Evolutionary conservation across 2,329 filamentous ascomycete genomes (phyloP), one percentile per base, ranked within the genome.

Genomic region (Fusarium foetens): DNA sequence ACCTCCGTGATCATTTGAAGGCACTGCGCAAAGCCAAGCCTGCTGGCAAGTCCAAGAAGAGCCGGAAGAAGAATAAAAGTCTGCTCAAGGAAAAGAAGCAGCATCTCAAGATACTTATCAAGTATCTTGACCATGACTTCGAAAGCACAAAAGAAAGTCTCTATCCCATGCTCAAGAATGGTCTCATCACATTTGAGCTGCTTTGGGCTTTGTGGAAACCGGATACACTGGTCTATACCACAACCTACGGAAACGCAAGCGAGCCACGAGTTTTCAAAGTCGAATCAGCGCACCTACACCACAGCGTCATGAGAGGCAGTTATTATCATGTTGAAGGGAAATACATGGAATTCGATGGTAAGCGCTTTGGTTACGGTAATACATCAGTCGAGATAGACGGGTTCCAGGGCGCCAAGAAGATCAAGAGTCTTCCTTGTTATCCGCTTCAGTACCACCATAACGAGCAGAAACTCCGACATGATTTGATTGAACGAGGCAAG

Each of bases 121-220:
- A 89, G 61, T 96, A 94, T 75, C 84, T 96, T n/a, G 91, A 95
- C 74, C 89, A 91, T 67, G 95, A 97, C 80, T 97, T 94, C 76
- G 89, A 90, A 3, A 87, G 93, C 23, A 90, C 87, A 38, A 95
- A 95, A 79, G 93, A 94, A 41, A 87, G 91, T 4, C 86, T 97
- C 1, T 92, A 94, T 73, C 93, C 94, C 0, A 89, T 97, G 82
- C 85, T 97, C 4, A 89, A 94, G 71, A 92, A 91, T 36, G 93
- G 94, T 13, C 90, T 94, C 48, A 97, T 97, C 79, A 97, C 94
- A 0, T 97, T 95, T 75, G 94, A 97, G 63, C 86, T 97, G 5
- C 84, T 97, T 2, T 97, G 94, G 94, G 94, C 94, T 0, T 83
- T 97, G 7, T 97, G 93, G 87, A 97, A 96, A 77, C 94, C 94